These are phyloP conservation scores for Microbotryum intermedium DNA, from an alignment of 1,284 basidiomycete species.

Conservation along the genomic window DNA sequence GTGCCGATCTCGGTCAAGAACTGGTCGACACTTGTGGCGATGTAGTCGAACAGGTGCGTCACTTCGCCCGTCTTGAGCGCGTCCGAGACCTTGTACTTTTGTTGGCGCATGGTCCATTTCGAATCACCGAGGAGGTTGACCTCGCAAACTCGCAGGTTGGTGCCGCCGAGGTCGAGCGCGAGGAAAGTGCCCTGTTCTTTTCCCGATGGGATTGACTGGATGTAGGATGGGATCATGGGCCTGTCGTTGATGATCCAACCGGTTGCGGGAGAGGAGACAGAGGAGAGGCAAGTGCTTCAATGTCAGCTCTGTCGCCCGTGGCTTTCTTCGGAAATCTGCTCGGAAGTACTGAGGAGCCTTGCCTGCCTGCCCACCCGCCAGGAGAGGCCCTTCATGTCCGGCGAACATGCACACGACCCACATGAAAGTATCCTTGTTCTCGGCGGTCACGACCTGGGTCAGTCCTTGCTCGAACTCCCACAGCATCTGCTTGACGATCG, in stretches of 20 bases:
- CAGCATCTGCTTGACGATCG: conserved; percentile 69
- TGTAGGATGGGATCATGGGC: conserved; percentile 59
- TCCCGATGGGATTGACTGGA: conserved; percentile 81
- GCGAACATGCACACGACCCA: conserved; percentile 17
- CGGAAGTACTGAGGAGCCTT: background rate
- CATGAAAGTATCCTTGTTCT: conserved; percentile 33
- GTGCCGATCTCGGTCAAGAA: conserved; percentile 69
- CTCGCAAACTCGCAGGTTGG: conserved; percentile 70
- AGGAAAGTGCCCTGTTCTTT: conserved; percentile 85
- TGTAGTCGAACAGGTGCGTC: conserved; percentile 77
- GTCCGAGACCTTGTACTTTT: conserved; percentile 90
- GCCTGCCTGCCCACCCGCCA: background rate
- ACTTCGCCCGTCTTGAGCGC: conserved; percentile 81
- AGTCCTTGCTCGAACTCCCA: conserved; percentile 61
- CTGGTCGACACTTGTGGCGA: conserved; percentile 88
- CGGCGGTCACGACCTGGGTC: conserved; percentile 17
- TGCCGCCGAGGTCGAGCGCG: conserved; percentile 87
- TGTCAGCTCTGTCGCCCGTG: conserved; percentile 42
- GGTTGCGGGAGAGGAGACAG: conserved; percentile 9
- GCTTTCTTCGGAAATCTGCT: background rate
- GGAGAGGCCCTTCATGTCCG: too few relatives aligned
- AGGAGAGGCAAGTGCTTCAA: conserved; percentile 40
- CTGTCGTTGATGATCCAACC: conserved; percentile 21
- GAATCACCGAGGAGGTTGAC: conserved; percentile 80
- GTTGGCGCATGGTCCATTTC: conserved; percentile 77